Base-by-base conservation (phyloP, 2,329 filamentous ascomycete genomes). In the Calonectria ilicicola region DNA sequence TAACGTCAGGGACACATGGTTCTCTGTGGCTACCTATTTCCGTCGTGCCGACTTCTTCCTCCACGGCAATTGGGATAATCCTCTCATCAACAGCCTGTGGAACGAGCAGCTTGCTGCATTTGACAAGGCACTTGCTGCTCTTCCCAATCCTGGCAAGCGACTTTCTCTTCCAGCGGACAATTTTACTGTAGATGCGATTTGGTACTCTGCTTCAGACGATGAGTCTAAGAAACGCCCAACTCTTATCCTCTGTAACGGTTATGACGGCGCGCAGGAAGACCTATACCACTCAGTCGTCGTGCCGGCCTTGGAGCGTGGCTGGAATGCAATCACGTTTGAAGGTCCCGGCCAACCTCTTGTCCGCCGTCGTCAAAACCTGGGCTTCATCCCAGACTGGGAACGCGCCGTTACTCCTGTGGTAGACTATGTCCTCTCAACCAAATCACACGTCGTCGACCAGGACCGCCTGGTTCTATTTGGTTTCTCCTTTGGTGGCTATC, bases 371-470 rank as follows among this genome's bases (percentile, higher is more conserved):
- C 84, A 88, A 44, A 75, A 80, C 3, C 56, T 87, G 1, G 85
- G 84, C 3, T 88, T 88, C 74, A 86, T 86, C 21, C 81, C 81
- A 0, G 81, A 87, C 23, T 88, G 86, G 86, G 84, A 86, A 75
- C 78, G 70, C 8, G 85, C 85, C 0, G 79, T 85, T 5, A 83
- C 80, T 0, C 85, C 85, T 0, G 77, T 87, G 1, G 76, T 88
- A 0, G 85, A 87, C 76, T 84, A 84, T 26, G 51, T 83, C 0
- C 40, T 82, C 2, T 70, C 72, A 2, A 68, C 76, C 3, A 74
- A 74, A 14, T 23, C n/a, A 3, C 58, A 67, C 4, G 74, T 77
- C 6, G 84, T 86, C 6, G 82, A 85, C 67, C 32, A 64, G 9
- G 53, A 75, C 76, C 69, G 81, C 35, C 46, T 87, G 2, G 86